A percentile compares a stretch with the other conserved stretches of the same genome.
phyloP scores from a whole-genome alignment of 169 alveolate species.

The Cryptosporidium muris region DNA sequence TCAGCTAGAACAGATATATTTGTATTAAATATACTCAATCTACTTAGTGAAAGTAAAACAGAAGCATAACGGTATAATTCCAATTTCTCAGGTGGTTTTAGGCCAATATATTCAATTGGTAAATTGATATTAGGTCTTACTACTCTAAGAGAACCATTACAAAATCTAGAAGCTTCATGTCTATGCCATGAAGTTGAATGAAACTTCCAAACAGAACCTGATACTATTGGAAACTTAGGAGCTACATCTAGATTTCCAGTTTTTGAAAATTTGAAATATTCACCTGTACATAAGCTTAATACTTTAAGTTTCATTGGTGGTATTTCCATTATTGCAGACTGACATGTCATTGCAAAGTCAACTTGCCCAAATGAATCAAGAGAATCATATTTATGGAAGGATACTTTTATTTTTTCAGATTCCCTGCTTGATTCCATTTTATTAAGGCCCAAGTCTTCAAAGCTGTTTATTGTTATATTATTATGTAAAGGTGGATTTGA shows the following conservation, averaged over 20 bases:
- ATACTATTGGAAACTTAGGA: constrained; percentile 58
- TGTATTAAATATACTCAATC: not conserved
- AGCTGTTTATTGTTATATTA: too few species aligned
- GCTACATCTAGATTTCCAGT: constrained; percentile 6
- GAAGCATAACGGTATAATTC: constrained; percentile 36
- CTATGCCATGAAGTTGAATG: constrained; percentile 38
- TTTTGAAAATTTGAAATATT: constrained; percentile 26
- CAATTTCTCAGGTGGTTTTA: constrained; percentile 21
- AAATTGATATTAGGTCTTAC: constrained; percentile 1
- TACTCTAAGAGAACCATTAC: constrained; percentile 25
- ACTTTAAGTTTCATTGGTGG: constrained; percentile 43
- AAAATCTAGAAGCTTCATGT: constrained; percentile 19
- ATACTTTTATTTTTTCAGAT: too few species aligned
- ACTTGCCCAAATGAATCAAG: constrained; percentile 60
- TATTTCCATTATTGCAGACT: constrained; percentile 45
- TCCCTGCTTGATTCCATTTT: too few species aligned
- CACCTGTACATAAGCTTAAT: constrained; percentile 49
- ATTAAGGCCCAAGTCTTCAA: too few species aligned
- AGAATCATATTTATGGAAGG: constrained; percentile 22
- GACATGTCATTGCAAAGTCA: constrained; percentile 41
- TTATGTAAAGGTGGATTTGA: too few species aligned
- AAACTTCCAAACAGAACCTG: constrained; percentile 54
- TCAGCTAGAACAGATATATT: not conserved
- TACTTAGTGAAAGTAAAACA: constrained; percentile 29
- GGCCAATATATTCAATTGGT: not conserved